phyloP scores from a whole-genome alignment of 805 yeast genomes.

The Hanseniaspora lachancei region DNA sequence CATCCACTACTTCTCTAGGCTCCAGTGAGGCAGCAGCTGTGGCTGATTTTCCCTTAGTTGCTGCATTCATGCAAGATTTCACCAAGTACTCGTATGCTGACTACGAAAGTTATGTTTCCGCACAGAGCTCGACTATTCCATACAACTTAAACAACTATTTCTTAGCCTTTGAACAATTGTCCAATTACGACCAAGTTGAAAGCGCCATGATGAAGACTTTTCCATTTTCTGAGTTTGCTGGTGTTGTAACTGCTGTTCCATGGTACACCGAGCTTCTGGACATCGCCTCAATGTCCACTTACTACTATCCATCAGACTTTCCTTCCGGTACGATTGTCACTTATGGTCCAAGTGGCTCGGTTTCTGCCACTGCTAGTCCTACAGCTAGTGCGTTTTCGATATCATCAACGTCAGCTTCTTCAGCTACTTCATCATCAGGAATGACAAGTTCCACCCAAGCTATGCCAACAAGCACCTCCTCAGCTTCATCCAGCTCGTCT shows the following conservation, averaged over 20 bases:
- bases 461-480: neutral
- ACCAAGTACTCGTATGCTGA: slow-evolving; percentile 3
- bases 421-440: neutral
- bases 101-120: neutral
- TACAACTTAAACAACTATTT: slow-evolving; percentile 27
- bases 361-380: neutral
- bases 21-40: slow-evolving; percentile 7
- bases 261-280: slow-evolving; percentile 23
- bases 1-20: neutral
- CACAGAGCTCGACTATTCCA: slow-evolving; percentile 25
- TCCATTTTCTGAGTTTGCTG: slow-evolving; percentile 29
- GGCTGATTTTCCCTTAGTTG: slow-evolving; percentile 13
- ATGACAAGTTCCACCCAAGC: neutral
- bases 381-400: neutral
- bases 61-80: slow-evolving; percentile 12
- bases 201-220: slow-evolving; percentile 23
- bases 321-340: neutral
- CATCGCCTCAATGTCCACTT: slow-evolving; percentile 18
- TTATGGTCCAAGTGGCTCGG: neutral
- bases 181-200: slow-evolving; percentile 20
- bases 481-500: neutral
- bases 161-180: slow-evolving; percentile 22
- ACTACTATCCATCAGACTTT: slow-evolving; percentile 23
- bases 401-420: neutral
- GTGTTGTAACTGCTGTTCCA: slow-evolving; percentile 27